These are phyloP conservation scores for Otatea glauca DNA, from an alignment of 176 grass and related monocot species.

Conservation along the genomic window DNA sequence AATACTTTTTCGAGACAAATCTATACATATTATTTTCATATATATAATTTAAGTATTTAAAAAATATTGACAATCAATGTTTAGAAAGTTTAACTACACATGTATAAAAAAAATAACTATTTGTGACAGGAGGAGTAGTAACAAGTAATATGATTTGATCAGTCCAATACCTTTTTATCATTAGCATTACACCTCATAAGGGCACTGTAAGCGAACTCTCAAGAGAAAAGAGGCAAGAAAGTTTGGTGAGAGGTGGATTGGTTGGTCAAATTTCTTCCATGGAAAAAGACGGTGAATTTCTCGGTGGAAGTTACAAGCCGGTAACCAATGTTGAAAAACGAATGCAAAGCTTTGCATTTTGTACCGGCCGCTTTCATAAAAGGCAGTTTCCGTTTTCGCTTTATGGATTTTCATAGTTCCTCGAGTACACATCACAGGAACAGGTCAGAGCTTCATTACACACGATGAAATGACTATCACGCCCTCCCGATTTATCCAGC, in stretches of 20 bases:
- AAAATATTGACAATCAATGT: too few relatives aligned
- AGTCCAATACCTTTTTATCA: too few relatives aligned
- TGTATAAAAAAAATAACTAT: too few relatives aligned
- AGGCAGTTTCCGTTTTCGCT: not conserved
- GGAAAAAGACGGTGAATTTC: not conserved
- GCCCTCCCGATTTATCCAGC: not conserved
- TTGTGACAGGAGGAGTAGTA: too few relatives aligned
- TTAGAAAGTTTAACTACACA: too few relatives aligned
- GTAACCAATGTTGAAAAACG: not conserved
- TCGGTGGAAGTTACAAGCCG: not conserved
- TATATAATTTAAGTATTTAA: too few relatives aligned
- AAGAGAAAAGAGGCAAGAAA: too few relatives aligned
- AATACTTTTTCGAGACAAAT: too few relatives aligned
- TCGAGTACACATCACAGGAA: not conserved
- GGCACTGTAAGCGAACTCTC: too few relatives aligned
- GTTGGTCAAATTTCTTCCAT: not conserved
- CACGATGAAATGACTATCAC: not conserved
- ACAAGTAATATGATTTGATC: too few relatives aligned
- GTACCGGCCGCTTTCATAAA: not conserved
- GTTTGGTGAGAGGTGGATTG: not conserved
- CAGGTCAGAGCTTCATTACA: not conserved
- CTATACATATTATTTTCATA: too few relatives aligned
- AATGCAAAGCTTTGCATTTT: not conserved
- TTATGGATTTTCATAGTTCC: not conserved
- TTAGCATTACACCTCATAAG: too few relatives aligned